Evolutionary conservation across 768 basidiomycete genomes (phyloP).

Genomic region (Leccinum obscurum): DNA sequence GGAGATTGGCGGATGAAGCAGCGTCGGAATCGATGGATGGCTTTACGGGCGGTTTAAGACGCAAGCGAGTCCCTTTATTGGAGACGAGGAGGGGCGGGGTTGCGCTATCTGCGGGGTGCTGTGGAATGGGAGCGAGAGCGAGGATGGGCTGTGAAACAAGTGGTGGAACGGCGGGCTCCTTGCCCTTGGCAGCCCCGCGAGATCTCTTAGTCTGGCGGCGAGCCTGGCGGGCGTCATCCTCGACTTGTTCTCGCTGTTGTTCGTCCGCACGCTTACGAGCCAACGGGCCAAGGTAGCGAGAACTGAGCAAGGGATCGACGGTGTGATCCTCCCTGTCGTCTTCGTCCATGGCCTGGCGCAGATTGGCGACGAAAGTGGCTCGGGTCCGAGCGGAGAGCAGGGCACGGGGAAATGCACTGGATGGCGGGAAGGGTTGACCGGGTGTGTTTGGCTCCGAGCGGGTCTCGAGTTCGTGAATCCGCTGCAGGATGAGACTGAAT

Average conservation of each 20-base stretch:
- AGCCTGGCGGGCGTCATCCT: constrained; percentile 47
- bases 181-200: constrained; percentile 34
- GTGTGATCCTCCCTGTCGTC: constrained; percentile 43
- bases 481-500: constrained; percentile 53
- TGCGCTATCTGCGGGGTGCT: constrained; percentile 15
- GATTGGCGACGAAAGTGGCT: constrained; percentile 46
- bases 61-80: constrained; percentile 47
- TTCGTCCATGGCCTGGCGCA: constrained; percentile 50
- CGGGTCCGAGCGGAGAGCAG: constrained; percentile 44
- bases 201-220: constrained; percentile 37
- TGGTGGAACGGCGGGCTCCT: constrained; percentile 32
- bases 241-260: constrained; percentile 40
- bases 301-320: constrained; percentile 45
- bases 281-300: constrained; percentile 47
- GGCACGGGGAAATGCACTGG: constrained; percentile 50
- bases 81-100: constrained; percentile 41
- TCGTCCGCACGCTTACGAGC: constrained; percentile 47
- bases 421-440: constrained; percentile 38
- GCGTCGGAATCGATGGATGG: constrained; percentile 26
- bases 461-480: constrained; percentile 60
- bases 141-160: constrained; percentile 28
- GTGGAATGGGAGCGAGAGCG: constrained; percentile 25
- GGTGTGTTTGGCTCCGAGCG: constrained; percentile 36
- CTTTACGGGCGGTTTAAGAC: constrained; percentile 47
- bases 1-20: constrained; percentile 20